phyloP scores from a whole-genome alignment of 345 rosid species.

The Boechera divaricarpa region DNA sequence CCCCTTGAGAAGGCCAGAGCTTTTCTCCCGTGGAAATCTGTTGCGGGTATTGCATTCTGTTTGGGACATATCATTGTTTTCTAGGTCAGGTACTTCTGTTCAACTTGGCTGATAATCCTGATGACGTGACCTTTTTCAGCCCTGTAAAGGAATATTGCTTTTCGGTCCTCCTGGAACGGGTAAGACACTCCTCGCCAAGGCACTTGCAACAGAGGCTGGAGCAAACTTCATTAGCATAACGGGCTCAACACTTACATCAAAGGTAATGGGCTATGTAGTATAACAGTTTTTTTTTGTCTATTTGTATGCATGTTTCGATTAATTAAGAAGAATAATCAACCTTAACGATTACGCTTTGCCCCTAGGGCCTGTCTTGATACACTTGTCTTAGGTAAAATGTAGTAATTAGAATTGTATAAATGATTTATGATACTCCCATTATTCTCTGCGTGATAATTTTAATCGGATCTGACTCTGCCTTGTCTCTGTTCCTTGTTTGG shows the following conservation, averaged over 20 bases:
- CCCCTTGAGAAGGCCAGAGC: conserved; percentile 97
- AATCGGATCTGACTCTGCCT: conserved; percentile 21
- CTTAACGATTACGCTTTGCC: neutral
- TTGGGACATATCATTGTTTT: conserved; percentile 4
- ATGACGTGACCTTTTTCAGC: conserved; percentile 55
- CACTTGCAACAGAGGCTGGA: conserved; percentile 96
- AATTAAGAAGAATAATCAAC: conserved; percentile 2
- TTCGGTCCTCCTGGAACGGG: conserved; percentile 99
- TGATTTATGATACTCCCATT: neutral
- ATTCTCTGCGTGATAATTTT: neutral
- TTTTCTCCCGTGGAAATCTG: conserved; percentile 87
- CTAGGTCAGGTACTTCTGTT: conserved; percentile 27
- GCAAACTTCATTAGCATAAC: conserved; percentile 97
- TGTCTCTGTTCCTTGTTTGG: conserved; percentile 31
- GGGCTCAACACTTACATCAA: conserved; percentile 94
- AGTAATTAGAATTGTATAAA: neutral
- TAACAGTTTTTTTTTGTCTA: conserved; percentile 19
- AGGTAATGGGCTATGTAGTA: conserved; percentile 54
- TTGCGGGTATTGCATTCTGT: conserved; percentile 64
- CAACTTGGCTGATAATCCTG: conserved; percentile 19
- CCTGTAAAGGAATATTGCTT: conserved; percentile 97
- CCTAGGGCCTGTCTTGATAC: neutral
- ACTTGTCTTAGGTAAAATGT: neutral
- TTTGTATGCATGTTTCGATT: conserved; percentile 25
- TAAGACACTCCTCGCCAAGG: conserved; percentile 96